These are phyloP conservation scores for Colletotrichum gigasporum DNA, from an alignment of 2,329 filamentous ascomycete species.

Conservation along the genomic window DNA sequence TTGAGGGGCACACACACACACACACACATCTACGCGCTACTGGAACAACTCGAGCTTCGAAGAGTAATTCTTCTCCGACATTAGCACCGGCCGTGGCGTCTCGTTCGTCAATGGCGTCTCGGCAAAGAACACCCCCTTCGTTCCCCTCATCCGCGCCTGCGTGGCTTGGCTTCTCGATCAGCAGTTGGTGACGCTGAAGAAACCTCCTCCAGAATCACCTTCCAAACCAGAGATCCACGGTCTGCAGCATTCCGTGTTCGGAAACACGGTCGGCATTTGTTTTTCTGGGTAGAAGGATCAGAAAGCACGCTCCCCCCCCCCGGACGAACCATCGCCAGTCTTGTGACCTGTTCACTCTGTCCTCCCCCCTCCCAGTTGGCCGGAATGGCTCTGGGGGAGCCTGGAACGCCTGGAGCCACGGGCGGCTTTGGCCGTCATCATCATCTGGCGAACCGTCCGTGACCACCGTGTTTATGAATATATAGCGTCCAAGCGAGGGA, in stretches of 20 bases:
- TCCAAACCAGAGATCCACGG: neutral
- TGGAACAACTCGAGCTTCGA: neutral
- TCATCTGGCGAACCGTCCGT: neutral
- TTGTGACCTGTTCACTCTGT: neutral
- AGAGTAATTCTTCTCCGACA: neutral
- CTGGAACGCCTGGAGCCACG: neutral
- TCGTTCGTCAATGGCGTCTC: neutral
- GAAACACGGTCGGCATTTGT: neutral
- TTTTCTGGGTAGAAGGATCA: too few species aligned
- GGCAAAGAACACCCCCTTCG: neutral
- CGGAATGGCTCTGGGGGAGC: too few species aligned
- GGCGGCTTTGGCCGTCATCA: neutral
- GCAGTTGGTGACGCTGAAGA: neutral
- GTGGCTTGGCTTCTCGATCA: constrained; percentile 10
- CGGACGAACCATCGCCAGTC: neutral
- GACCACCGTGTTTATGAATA: too few species aligned
- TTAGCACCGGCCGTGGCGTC: constrained; percentile 2
- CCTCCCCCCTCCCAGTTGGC: too few species aligned
- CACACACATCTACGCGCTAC: neutral
- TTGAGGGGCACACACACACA: neutral
- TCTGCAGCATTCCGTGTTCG: neutral
- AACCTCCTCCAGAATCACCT: neutral
- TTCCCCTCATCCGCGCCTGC: neutral
- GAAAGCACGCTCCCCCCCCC: neutral
- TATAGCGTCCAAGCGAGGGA: too few species aligned